These are phyloP conservation scores for Candida golubevii DNA, from an alignment of 805 yeast genomes.

Conservation along the genomic window DNA sequence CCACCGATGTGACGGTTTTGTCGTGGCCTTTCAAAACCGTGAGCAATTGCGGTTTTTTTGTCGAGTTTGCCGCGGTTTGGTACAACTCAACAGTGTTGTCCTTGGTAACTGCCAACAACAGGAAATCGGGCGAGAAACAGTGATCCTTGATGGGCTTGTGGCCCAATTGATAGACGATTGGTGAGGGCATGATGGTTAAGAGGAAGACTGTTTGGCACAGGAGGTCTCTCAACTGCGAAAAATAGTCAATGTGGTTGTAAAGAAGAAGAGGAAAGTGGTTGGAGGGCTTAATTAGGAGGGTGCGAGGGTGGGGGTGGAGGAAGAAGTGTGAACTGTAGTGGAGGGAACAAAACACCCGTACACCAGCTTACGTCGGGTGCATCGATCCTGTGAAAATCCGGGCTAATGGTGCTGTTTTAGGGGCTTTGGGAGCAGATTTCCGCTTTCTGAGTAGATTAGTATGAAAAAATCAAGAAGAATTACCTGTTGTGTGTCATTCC, in stretches of 20 bases:
- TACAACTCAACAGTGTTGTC: slow-evolving; percentile 74
- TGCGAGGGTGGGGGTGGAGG: too few relatives aligned
- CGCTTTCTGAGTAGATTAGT: too few relatives aligned
- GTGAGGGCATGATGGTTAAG: slow-evolving; percentile 14
- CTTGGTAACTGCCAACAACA: slow-evolving; percentile 73
- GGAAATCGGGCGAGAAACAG: slow-evolving; percentile 68
- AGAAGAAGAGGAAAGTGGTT: too few relatives aligned
- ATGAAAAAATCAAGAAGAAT: too few relatives aligned
- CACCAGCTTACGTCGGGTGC: too few relatives aligned
- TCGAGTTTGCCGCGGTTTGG: slow-evolving; percentile 41
- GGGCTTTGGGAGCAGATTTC: too few relatives aligned
- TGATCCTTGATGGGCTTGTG: slow-evolving; percentile 89
- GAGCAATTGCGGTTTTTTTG: slow-evolving; percentile 52
- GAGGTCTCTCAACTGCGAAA: slow-evolving; percentile 20
- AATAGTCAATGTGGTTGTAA: background rate
- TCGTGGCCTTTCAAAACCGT: slow-evolving; percentile 80
- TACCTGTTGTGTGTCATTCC: too few relatives aligned
- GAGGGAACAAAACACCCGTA: too few relatives aligned
- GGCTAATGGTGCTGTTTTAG: too few relatives aligned
- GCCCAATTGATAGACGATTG: slow-evolving; percentile 60
- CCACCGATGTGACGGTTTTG: slow-evolving; percentile 91
- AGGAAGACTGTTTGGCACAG: slow-evolving; percentile 7
- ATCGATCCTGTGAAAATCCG: too few relatives aligned
- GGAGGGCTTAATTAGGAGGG: too few relatives aligned
- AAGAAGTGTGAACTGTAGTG: too few relatives aligned